A percentile compares a stretch with the other conserved stretches of the same genome.
These are phyloP conservation scores for Lodderomyces orthopsilosis DNA, from an alignment of 1,139 yeast genomes.

Conservation along the genomic window DNA sequence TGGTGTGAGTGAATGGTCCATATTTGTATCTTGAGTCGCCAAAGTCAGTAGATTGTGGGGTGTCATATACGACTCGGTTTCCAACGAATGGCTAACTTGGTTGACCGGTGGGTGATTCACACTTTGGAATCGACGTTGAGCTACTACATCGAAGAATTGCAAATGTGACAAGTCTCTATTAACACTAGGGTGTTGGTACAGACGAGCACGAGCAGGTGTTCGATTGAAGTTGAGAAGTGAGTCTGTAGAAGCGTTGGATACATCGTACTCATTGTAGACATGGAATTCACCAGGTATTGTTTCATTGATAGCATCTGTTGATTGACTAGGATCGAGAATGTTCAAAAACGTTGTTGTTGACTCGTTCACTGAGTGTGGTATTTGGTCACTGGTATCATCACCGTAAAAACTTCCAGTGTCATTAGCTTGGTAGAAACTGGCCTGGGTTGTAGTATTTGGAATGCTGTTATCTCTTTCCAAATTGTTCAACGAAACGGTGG, in stretches of 20 bases:
- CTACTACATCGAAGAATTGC: slow-evolving; percentile 7
- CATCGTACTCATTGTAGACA: slow-evolving; percentile 21
- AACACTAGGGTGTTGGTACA: slow-evolving; percentile 4
- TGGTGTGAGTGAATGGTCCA: slow-evolving; percentile 22
- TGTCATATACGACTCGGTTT: neutral
- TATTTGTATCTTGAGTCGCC: neutral
- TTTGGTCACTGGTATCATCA: neutral
- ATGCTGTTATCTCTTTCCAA: slow-evolving; percentile 3
- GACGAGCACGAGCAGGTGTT: neutral
- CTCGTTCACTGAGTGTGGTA: neutral
- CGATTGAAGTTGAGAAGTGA: slow-evolving; percentile 24
- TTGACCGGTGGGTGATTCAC: neutral
- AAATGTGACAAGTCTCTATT: slow-evolving; percentile 5
- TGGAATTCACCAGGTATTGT: neutral
- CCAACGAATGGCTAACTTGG: neutral
- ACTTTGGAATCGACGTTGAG: slow-evolving; percentile 1
- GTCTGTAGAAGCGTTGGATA: slow-evolving; percentile 28
- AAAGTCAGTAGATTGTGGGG: neutral
- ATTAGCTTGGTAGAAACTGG: slow-evolving; percentile 1
- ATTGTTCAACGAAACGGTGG: slow-evolving; percentile 12
- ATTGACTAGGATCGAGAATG: slow-evolving; percentile 2
- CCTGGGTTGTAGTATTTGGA: neutral
- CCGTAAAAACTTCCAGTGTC: neutral
- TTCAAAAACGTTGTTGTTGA: slow-evolving; percentile 1
- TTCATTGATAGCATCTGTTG: neutral